phyloP scores from a whole-genome alignment of 306 rosid species.

The Quercus ilex region DNA sequence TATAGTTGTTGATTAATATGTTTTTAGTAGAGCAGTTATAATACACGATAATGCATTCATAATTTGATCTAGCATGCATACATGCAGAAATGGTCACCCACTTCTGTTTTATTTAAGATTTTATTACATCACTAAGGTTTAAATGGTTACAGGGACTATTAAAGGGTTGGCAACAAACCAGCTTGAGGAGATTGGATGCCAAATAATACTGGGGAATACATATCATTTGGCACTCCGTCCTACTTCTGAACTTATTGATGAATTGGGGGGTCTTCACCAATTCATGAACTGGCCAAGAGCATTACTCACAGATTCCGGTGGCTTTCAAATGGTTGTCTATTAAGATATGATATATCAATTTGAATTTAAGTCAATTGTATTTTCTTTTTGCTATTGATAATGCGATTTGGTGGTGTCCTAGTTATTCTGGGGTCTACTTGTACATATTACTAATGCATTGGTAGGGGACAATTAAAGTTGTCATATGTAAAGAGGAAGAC shows the following conservation, averaged over 20 bases:
- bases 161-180: constrained; percentile 78
- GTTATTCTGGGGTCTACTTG: constrained; percentile 6
- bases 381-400: constrained; percentile 3
- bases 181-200: constrained; percentile 95
- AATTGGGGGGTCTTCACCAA: constrained; percentile 83
- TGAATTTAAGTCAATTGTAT: background rate
- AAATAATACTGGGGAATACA: constrained; percentile 93
- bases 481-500: background rate
- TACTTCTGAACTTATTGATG: constrained; percentile 86
- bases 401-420: background rate
- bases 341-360: background rate
- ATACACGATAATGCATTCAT: background rate
- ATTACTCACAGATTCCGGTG: constrained; percentile 92
- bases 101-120: constrained; percentile 5
- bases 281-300: constrained; percentile 99
- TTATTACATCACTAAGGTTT: constrained; percentile 13
- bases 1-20: background rate
- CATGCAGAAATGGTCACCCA: background rate
- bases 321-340: constrained; percentile 85
- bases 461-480: background rate
- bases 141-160: constrained; percentile 62
- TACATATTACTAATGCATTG: background rate
- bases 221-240: constrained; percentile 95
- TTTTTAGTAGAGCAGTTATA: background rate
- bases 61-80: too few relatives aligned